Percentiles rank a stretch among this genome's conserved stretches.
Evolutionary conservation across 2,329 filamentous ascomycete species (phyloP).

Genomic region (Beauveria pseudobassiana): DNA sequence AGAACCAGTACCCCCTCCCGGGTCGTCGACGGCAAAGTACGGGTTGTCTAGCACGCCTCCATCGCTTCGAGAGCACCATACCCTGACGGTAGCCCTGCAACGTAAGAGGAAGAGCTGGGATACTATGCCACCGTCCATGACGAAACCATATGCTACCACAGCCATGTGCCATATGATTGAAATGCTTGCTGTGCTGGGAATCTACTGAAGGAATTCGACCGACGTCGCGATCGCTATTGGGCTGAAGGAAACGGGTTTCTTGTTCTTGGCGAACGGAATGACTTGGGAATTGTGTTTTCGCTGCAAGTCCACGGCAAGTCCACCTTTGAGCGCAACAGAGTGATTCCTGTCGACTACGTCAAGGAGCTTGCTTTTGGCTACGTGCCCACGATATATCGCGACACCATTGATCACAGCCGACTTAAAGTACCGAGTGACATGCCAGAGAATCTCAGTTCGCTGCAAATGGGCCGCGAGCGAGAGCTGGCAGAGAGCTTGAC

Average conservation of each 20-base stretch:
- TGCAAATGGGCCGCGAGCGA: slow-evolving; percentile 40
- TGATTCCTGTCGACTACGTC: slow-evolving; percentile 45
- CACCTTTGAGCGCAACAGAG: slow-evolving; percentile 39
- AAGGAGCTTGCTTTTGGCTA: slow-evolving; percentile 50
- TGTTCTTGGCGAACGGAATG: slow-evolving; percentile 37
- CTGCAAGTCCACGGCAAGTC: slow-evolving; percentile 45
- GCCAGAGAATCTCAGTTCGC: slow-evolving; percentile 31
- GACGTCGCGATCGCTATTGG: slow-evolving; percentile 41
- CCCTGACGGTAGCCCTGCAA: slow-evolving; percentile 38
- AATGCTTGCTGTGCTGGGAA: slow-evolving; percentile 44
- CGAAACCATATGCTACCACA: slow-evolving; percentile 44
- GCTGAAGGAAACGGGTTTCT: slow-evolving; percentile 49
- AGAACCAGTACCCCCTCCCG: slow-evolving; percentile 25
- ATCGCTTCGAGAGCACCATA: slow-evolving; percentile 26
- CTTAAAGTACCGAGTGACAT: slow-evolving; percentile 33
- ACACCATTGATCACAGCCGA: slow-evolving; percentile 30
- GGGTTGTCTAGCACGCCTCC: slow-evolving; percentile 20
- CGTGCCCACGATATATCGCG: slow-evolving; percentile 46
- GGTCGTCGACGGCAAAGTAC: slow-evolving; percentile 9
- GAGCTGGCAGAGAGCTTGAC: slow-evolving; percentile 47
- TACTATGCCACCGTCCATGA: slow-evolving; percentile 40
- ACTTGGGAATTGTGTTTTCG: slow-evolving; percentile 47
- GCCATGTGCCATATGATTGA: slow-evolving; percentile 50
- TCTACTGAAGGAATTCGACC: slow-evolving; percentile 53
- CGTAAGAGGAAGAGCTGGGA: slow-evolving; percentile 42